A percentile compares a stretch with the other conserved stretches of the same genome.
Conservation (phyloP, 345 rosid genomes). For the Melaleuca alternifolia region DNA sequence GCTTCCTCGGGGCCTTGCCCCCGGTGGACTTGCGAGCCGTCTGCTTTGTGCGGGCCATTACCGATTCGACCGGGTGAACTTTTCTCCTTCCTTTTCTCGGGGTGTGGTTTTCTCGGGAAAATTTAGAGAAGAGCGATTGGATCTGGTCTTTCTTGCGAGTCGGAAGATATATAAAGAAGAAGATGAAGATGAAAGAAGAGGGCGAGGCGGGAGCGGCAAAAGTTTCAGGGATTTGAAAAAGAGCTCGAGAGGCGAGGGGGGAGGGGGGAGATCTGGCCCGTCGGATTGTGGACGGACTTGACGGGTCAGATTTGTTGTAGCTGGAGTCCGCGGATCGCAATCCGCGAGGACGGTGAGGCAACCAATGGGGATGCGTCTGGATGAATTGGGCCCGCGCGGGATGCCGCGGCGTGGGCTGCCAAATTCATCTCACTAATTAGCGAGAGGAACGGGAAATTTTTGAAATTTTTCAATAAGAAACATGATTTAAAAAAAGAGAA, state of each 20-base stretch:
- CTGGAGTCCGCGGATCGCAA: neutral
- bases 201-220: neutral
- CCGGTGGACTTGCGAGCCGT: neutral
- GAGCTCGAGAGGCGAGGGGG: accelerated
- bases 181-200: neutral
- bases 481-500: no score
- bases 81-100: neutral
- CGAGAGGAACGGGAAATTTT: no score
- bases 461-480: no score
- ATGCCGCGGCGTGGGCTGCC: neutral
- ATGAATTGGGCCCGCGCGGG: neutral
- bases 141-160: neutral
- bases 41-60: neutral
- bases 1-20: neutral
- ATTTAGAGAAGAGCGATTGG: neutral
- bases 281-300: neutral
- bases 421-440: no score
- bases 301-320: neutral
- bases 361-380: neutral
- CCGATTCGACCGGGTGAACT: neutral
- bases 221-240: neutral
- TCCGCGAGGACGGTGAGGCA: neutral
- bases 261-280: neutral
- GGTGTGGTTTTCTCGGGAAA: neutral
- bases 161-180: neutral